These are phyloP conservation scores for Phialocephala subalpina DNA, from an alignment of 2,329 filamentous ascomycete species.

Conservation along the genomic window DNA sequence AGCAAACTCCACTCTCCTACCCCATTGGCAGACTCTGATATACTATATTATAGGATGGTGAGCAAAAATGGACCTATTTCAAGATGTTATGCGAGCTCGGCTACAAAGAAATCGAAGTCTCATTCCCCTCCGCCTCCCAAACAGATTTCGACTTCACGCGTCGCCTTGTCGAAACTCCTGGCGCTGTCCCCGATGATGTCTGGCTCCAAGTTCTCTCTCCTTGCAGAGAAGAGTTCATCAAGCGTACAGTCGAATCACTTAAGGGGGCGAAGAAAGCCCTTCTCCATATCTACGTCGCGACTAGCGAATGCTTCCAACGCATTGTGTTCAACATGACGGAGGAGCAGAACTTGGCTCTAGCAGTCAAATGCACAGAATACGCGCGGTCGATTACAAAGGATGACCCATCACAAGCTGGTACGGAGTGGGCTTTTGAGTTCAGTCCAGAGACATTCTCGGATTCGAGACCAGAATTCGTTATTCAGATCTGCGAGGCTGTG, in stretches of 20 bases:
- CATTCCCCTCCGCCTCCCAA: conserved; percentile 92
- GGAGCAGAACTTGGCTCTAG: conserved; percentile 81
- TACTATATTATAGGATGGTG: conserved; percentile 71
- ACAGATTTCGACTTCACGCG: conserved; percentile 97
- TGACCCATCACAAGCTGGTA: conserved; percentile 62
- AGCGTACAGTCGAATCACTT: conserved; percentile 86
- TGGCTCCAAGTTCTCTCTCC: conserved; percentile 92
- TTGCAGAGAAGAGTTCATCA: conserved; percentile 90
- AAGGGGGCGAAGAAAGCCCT: conserved; percentile 92
- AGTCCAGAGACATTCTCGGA: conserved; percentile 92
- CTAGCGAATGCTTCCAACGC: conserved; percentile 92
- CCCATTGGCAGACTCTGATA: conserved; percentile 3
- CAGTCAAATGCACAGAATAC: conserved; percentile 85
- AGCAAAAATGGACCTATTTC: conserved; percentile 96
- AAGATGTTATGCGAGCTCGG: conserved; percentile 91
- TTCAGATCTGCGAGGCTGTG: conserved; percentile 89
- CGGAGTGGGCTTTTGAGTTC: conserved; percentile 83
- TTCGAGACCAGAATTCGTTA: conserved; percentile 81
- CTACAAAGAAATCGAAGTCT: conserved; percentile 98
- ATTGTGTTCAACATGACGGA: conserved; percentile 90
- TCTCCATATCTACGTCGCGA: conserved; percentile 94
- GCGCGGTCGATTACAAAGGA: conserved; percentile 91
- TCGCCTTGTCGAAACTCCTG: conserved; percentile 84
- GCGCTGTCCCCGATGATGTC: conserved; percentile 85
- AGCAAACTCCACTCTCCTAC: conserved; percentile 36